These are phyloP conservation scores for Fragosphaeria purpurea DNA, from an alignment of 2,329 filamentous ascomycete genomes.

Conservation along the genomic window DNA sequence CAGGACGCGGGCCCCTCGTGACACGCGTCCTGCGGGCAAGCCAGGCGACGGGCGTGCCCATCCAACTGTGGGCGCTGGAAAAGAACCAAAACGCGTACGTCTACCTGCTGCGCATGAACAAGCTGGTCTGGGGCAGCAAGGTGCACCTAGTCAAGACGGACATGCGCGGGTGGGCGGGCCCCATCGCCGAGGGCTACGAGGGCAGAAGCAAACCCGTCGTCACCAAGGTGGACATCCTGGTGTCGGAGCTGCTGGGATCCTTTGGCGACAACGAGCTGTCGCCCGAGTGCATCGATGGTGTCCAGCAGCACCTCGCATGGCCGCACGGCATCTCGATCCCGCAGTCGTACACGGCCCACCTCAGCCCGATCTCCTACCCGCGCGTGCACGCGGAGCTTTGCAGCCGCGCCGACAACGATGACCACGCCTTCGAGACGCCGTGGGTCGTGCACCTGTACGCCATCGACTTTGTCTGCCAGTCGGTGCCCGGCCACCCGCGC, in stretches of 20 bases:
- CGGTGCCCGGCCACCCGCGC: slow-evolving; percentile 44
- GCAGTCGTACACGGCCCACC: slow-evolving; percentile 81
- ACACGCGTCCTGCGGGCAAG: slow-evolving; percentile 78
- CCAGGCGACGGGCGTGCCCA: slow-evolving; percentile 60
- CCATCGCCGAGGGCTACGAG: slow-evolving; percentile 36
- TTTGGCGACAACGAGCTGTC: slow-evolving; percentile 97
- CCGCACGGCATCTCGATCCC: slow-evolving; percentile 87
- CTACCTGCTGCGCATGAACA: slow-evolving; percentile 78
- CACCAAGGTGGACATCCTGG: slow-evolving; percentile 76
- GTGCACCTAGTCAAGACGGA: slow-evolving; percentile 91
- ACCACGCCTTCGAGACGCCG: slow-evolving; percentile 74
- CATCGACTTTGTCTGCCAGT: slow-evolving; percentile 71
- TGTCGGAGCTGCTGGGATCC: slow-evolving; percentile 88
- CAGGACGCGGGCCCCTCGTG: slow-evolving; percentile 84
- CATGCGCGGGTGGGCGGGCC: slow-evolving; percentile 94
- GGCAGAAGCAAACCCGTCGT: slow-evolving; percentile 32
- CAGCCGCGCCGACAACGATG: slow-evolving; percentile 48
- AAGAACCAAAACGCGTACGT: slow-evolving; percentile 99
- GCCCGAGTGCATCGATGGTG: slow-evolving; percentile 86
- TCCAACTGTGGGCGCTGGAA: slow-evolving; percentile 86
- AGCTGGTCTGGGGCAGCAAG: slow-evolving; percentile 64
- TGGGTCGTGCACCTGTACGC: slow-evolving; percentile 92
- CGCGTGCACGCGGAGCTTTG: slow-evolving; percentile 75
- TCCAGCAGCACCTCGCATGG: slow-evolving; percentile 75
- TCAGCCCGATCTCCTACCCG: slow-evolving; percentile 85